Evolutionary conservation across 1,139 yeast genomes (phyloP), one percentile per base, ranked within the genome.

Genomic region (Geotrichum citri-aurantii): DNA sequence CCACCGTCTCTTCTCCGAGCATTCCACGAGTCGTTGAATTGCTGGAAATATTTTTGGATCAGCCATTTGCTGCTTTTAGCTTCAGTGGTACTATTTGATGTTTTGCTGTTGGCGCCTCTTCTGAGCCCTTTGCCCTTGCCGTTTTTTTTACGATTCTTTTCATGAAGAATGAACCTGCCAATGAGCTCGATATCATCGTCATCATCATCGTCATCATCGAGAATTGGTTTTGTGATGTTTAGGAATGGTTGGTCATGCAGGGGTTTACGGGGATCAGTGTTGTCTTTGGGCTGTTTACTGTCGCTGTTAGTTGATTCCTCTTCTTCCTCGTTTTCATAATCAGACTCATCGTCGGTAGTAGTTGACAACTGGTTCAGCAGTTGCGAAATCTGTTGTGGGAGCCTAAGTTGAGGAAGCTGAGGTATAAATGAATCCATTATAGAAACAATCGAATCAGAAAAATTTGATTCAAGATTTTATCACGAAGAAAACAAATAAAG

Each of bases 1-100:
- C 72, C 80, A 24, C 67, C 64, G 11, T 57, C 46, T 12, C 54
- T 29, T 42, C 53, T 56, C 14, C 44, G 44, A 1, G 59, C 59
- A 26, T 54, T 55, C 62, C 60, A 60, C n/a, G 60, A 57, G 46
- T 57, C 56, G 54, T 60, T 60, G 19, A 60, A 53, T 21, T 58
- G 60, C 19, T 55, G 54, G 44, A 60, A 52, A 33, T 60, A 60
- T 26, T 54, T 52, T 44, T 58, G 62, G 17, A 60, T 44, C 11
- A 54, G 33, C 62, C 62, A 60, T 46, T 53, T 52, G 40, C 14
- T 26, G 52, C 23, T 24, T 24, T 14, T 14, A 52, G 40, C 19
- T 47, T 11, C 12, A 37, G 17, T 49, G 23, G 24, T 33, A 37
- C 33, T 14, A 14, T 48, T 48, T 4, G 51, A 5, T n/a, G 19